These are phyloP conservation scores for Aurifilum marmelostoma DNA, from an alignment of 2,329 filamentous ascomycete genomes.

Conservation along the genomic window DNA sequence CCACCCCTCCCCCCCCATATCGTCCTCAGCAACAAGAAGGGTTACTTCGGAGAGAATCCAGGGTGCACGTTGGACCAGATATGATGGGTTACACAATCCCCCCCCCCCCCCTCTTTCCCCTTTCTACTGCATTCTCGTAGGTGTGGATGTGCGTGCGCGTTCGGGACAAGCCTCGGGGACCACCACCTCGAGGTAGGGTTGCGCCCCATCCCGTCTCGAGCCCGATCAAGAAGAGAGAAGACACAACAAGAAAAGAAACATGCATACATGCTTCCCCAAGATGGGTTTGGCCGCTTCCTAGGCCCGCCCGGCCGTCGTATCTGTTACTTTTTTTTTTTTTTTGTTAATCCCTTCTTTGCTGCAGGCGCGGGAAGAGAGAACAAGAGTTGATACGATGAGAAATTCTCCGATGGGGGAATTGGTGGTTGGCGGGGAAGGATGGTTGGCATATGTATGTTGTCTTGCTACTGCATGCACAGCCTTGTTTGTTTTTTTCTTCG, in stretches of 20 bases:
- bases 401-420: too few species aligned
- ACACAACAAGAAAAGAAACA: neutral
- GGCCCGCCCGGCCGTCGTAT: too few species aligned
- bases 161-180: neutral
- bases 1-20: too few species aligned
- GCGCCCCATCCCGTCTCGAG: neutral
- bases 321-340: too few species aligned
- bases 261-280: neutral
- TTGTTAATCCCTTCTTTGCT: neutral
- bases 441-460: neutral
- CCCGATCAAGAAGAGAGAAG: neutral
- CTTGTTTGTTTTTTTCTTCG: neutral
- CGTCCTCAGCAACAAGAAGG: neutral
- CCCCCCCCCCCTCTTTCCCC: too few species aligned
- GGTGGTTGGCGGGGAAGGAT: too few species aligned
- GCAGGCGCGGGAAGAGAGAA: neutral
- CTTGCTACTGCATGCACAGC: neutral
- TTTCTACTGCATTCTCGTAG: neutral
- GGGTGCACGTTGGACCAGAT: neutral
- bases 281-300: neutral
- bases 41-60: too few species aligned
- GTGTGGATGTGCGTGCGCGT: too few species aligned
- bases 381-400: neutral
- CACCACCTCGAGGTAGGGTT: neutral
- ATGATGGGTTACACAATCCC: neutral